phyloP scores from a whole-genome alignment of 768 basidiomycete genomes.

The Tylopilus plumbeoviolaceoides region DNA sequence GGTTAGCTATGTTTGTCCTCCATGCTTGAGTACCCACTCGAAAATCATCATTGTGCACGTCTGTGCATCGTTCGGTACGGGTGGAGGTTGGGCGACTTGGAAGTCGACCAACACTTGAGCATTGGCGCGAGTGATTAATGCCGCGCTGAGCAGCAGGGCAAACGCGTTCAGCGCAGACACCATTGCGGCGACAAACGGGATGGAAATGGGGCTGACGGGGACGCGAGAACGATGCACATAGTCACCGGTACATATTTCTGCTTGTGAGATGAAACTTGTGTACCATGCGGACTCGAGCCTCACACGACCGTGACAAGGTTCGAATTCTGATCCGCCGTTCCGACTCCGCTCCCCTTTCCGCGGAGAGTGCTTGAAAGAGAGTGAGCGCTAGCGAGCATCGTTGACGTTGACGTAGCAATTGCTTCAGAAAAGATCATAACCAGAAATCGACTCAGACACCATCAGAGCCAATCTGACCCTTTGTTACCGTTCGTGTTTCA shows the following conservation, averaged over 20 bases:
- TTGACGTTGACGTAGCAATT: too few relatives aligned
- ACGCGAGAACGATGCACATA: background rate
- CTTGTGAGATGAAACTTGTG: background rate
- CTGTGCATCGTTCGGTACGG: slow-evolving; percentile 55
- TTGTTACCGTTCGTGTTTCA: too few relatives aligned
- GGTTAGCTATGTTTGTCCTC: background rate
- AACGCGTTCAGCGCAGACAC: slow-evolving; percentile 16
- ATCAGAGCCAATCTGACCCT: too few relatives aligned
- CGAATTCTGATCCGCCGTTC: too few relatives aligned
- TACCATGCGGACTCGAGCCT: too few relatives aligned
- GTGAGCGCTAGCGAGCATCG: too few relatives aligned
- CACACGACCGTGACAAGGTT: too few relatives aligned
- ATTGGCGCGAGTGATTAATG: slow-evolving; percentile 7
- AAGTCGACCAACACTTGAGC: slow-evolving; percentile 49
- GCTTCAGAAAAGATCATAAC: too few relatives aligned
- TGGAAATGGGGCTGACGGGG: background rate
- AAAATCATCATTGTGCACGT: slow-evolving; percentile 64
- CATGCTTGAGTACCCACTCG: slow-evolving; percentile 39
- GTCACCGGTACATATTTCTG: too few relatives aligned
- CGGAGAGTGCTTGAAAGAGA: too few relatives aligned
- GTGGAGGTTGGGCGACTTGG: slow-evolving; percentile 70
- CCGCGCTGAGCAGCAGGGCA: slow-evolving; percentile 9
- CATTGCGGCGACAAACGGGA: slow-evolving; percentile 14
- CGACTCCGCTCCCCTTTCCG: too few relatives aligned
- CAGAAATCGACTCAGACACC: too few relatives aligned